Base-by-base conservation (phyloP, 2,329 filamentous ascomycete species). In the Tolypocladium album region DNA sequence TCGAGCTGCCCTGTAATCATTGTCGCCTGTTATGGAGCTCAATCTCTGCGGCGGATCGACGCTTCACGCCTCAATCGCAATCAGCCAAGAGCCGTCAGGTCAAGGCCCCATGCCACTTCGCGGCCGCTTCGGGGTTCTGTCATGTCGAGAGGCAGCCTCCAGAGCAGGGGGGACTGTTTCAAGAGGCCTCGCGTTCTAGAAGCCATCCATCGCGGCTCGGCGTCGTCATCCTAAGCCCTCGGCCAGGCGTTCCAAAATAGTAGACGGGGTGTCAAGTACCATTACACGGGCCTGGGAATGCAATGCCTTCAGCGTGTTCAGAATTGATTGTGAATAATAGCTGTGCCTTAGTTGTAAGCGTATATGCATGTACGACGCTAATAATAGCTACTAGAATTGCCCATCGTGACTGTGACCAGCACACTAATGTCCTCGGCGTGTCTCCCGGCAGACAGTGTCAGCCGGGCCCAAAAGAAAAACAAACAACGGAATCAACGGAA, bases 331-430 rank as follows among this genome's bases (percentile, higher is more conserved):
- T 36, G 50, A 36, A 53, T 9, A 15, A 36, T 2, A 22, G 4
- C 5, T 17, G 6, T 31, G 17, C 11, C n/a, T 55, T 17, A 31
- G 27, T 31, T 31, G 27, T 5, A 22, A 22, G 31, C 50, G 20
- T 55, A 55, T 34, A 38, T n/a, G 39, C 40, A 58, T 53, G 53
- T 61, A 62, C 57, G 55, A 61, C 47, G 55, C 34, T 34, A 55
- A 56, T 59, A 58, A 70, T 61, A 61, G 55, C 34, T 34, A 55
- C 53, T 59, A 58, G 69, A 61, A 61, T 64, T 64, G 60, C 64
- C 59, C 38, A 61, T 64, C 64, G 64, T 66, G 67, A 64, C 63
- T 65, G 70, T 71, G 70, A 64, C 70, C 70, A 63, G 70, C 70
- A 72, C 70, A 65, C 59, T 65, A 62, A 63, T 64, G 63, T 64